phyloP scores from a whole-genome alignment of 108 stramenopile genomes.

The Seminavis robusta region DNA sequence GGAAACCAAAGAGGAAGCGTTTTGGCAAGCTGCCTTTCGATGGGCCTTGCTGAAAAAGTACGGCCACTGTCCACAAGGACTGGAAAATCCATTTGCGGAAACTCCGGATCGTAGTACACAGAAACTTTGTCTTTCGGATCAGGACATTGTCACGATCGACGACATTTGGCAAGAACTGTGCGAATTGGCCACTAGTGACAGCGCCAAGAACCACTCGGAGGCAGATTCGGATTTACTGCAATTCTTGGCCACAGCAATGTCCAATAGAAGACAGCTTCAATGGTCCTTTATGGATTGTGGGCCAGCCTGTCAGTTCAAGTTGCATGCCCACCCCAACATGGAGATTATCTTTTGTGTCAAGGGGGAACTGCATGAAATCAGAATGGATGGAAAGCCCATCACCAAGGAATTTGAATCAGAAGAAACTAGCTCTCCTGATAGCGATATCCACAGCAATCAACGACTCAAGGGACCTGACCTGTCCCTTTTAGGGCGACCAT shows the following conservation, averaged over 20 bases:
- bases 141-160: too few relatives aligned
- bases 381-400: slow-evolving; percentile 17
- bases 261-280: slow-evolving; percentile 21
- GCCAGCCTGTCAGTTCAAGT: slow-evolving; percentile 23
- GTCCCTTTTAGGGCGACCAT: slow-evolving; percentile 9
- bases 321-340: slow-evolving; percentile 53
- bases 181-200: too few relatives aligned
- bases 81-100: too few relatives aligned
- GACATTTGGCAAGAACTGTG: too few relatives aligned
- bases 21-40: too few relatives aligned
- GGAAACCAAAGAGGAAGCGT: too few relatives aligned
- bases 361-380: slow-evolving; percentile 28
- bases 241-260: slow-evolving; percentile 4
- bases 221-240: slow-evolving; percentile 13
- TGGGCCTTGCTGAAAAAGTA: too few relatives aligned
- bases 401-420: slow-evolving; percentile 5
- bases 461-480: slow-evolving; percentile 11
- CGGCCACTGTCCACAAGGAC: too few relatives aligned
- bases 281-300: slow-evolving; percentile 27
- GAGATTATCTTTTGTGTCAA: slow-evolving; percentile 27
- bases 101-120: too few relatives aligned
- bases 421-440: background rate
- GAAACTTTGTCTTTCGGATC: too few relatives aligned
- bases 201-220: too few relatives aligned
- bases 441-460: background rate